phyloP scores from a whole-genome alignment of 331 rosid species.

The Malus hybrid region DNA sequence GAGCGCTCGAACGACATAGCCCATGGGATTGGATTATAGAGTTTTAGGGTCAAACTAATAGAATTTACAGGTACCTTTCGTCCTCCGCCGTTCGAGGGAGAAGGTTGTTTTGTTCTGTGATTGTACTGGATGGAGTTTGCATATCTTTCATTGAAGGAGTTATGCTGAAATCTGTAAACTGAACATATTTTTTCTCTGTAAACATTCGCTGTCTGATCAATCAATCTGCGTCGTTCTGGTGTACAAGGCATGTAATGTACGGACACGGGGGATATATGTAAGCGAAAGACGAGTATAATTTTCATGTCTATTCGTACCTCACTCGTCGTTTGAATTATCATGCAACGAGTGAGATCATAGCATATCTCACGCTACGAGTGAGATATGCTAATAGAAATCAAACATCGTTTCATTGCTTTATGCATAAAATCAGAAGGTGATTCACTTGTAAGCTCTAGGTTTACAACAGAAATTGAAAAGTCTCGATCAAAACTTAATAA shows the following conservation, averaged over 20 bases:
- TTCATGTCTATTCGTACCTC: background rate
- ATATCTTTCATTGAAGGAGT: background rate
- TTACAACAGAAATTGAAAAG: background rate
- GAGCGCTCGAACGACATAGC: background rate
- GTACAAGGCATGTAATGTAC: background rate
- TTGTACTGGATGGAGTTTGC: background rate
- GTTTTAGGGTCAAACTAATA: background rate
- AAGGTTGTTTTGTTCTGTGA: background rate
- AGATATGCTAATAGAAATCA: background rate
- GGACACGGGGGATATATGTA: background rate
- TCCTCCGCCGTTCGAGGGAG: background rate
- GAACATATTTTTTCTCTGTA: background rate
- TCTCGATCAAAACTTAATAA: background rate
- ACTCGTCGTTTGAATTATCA: background rate
- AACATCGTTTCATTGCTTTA: background rate
- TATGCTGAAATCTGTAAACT: background rate
- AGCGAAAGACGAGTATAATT: background rate
- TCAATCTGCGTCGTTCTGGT: background rate
- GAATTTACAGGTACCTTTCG: background rate
- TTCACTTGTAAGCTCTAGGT: background rate
- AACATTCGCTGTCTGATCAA: background rate
- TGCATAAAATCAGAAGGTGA: background rate
- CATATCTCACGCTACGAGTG: background rate
- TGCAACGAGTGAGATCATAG: background rate
- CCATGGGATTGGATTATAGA: background rate